Evolutionary conservation across 306 rosid species (phyloP).

Genomic region (Hippophae gyantsensis): DNA sequence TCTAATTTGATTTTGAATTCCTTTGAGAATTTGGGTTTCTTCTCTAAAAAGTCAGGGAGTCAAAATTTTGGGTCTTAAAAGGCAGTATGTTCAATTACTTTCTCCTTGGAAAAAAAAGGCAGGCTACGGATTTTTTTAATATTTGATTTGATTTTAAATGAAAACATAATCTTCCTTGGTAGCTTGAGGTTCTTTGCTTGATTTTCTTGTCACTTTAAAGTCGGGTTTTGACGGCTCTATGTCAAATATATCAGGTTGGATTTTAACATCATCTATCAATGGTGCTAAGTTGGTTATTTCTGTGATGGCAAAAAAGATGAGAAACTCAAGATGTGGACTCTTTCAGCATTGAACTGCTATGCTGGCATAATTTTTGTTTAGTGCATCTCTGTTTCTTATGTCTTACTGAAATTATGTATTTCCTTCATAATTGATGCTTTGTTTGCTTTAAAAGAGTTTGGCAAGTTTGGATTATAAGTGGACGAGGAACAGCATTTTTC

Average conservation of each 20-base stretch:
- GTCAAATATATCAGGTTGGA: conserved; percentile 20
- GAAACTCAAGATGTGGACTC: conserved; percentile 16
- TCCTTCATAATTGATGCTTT: conserved; percentile 23
- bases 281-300: conserved; percentile 16
- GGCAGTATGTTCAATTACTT: conserved; percentile 13
- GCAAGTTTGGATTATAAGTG: conserved; percentile 27
- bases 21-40: conserved; percentile 20
- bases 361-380: conserved; percentile 23
- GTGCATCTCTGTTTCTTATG: conserved; percentile 17
- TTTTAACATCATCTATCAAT: conserved; percentile 20
- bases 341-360: conserved; percentile 16
- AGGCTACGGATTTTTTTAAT: conserved; percentile 7
- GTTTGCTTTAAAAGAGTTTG: conserved; percentile 25
- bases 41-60: conserved; percentile 10
- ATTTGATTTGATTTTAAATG: conserved; percentile 10
- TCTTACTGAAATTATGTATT: conserved; percentile 11
- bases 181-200: too few relatives aligned
- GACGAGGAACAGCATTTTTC: conserved; percentile 18
- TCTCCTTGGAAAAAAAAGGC: not conserved
- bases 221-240: conserved; percentile 21
- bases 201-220: conserved; percentile 10
- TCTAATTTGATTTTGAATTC: conserved; percentile 18
- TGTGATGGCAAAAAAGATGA: conserved; percentile 22
- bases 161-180: too few relatives aligned
- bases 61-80: conserved; percentile 6